Evolutionary conservation across 768 basidiomycete genomes (phyloP).

Genomic region (Fomitopsis serialis): DNA sequence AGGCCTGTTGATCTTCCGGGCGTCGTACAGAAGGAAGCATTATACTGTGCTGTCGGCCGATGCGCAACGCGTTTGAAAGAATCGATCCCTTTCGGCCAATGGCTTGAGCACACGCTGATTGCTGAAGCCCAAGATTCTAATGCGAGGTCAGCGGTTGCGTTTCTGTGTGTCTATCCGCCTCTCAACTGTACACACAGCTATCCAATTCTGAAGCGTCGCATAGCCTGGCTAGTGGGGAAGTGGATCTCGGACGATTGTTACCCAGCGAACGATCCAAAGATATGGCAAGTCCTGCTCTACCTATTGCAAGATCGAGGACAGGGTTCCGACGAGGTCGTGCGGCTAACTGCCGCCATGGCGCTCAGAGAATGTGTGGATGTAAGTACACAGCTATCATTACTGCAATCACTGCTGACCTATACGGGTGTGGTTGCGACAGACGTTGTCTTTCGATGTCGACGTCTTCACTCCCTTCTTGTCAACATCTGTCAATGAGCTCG

Average conservation of each 20-base stretch:
- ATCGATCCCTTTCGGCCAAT: constrained; percentile 61
- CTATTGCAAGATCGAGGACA: constrained; percentile 64
- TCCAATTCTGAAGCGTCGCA: constrained; percentile 88
- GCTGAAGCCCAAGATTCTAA: constrained; percentile 56
- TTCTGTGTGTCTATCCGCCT: constrained; percentile 11
- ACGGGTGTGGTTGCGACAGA: constrained; percentile 33
- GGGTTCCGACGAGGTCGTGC: constrained; percentile 79
- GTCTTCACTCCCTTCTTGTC: constrained; percentile 68
- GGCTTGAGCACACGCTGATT: constrained; percentile 58
- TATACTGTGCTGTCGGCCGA: constrained; percentile 88
- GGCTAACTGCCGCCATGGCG: constrained; percentile 77
- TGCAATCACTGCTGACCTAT: constrained; percentile 3
- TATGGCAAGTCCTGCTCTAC: constrained; percentile 82
- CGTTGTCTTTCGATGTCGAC: constrained; percentile 53
- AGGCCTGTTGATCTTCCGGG: constrained; percentile 47
- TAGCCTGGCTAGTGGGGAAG: constrained; percentile 92
- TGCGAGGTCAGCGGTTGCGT: constrained; percentile 37
- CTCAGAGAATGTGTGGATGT: constrained; percentile 84
- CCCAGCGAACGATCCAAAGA: constrained; percentile 49
- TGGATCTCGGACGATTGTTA: constrained; percentile 72
- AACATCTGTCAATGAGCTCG: constrained; percentile 53
- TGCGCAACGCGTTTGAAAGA: constrained; percentile 61
- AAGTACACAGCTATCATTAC: constrained; percentile 26
- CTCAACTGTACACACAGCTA: constrained; percentile 42
- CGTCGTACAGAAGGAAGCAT: constrained; percentile 75